phyloP scores from a whole-genome alignment of 108 stramenopile species.

The Skeletonema potamos region DNA sequence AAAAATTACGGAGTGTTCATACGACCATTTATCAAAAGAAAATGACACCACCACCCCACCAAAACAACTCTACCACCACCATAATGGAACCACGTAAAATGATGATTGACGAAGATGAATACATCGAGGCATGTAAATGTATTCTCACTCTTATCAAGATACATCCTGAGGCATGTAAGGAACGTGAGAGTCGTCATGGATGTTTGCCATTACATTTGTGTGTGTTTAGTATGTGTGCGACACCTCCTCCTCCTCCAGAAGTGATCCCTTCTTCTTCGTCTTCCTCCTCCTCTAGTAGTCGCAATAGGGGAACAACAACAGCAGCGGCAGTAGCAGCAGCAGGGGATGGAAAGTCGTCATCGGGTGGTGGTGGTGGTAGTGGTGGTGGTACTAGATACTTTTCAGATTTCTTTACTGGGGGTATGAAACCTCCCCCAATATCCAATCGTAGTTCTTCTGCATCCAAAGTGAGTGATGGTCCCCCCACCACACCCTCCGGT shows the following conservation, averaged over 20 bases:
- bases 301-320: background rate
- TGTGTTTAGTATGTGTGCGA: constrained; percentile 80
- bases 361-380: no score
- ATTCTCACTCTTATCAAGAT: constrained; percentile 64
- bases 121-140: constrained; percentile 76
- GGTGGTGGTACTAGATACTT: background rate
- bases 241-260: constrained; percentile 46
- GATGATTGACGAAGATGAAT: constrained; percentile 61
- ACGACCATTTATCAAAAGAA: constrained; percentile 36
- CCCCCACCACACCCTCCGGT: background rate
- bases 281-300: no score
- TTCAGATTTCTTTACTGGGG: background rate
- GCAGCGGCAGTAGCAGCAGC: background rate
- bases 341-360: no score
- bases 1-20: constrained; percentile 71
- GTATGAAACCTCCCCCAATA: background rate
- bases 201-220: constrained; percentile 87
- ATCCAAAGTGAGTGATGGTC: no score
- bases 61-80: background rate
- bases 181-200: constrained; percentile 84
- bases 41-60: background rate
- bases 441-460: background rate
- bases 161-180: constrained; percentile 78
- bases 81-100: background rate
- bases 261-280: no score